Evolutionary conservation across 768 basidiomycete genomes (phyloP), one percentile per base, ranked within the genome.

Genomic region (Sarcodon aspratus): DNA sequence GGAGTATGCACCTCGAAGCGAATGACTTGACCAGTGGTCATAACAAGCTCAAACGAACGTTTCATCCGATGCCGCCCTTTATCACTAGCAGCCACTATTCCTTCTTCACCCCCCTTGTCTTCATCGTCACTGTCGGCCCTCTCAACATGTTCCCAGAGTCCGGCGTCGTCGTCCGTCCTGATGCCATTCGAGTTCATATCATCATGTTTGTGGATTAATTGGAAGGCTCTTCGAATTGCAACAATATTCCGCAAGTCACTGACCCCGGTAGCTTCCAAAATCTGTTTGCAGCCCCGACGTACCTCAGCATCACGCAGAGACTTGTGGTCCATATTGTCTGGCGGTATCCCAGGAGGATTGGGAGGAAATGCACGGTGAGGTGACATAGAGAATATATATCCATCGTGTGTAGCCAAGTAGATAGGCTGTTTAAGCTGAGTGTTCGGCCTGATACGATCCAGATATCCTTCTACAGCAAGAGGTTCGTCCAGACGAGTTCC

Each of bases 401-500:
- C 85, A 47, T 81, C 74, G 57, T 91, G 86, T 6, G 78, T 78
- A 27, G 75, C 66, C 36, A 93, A 69, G 63, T 92, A 94, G 11
- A 84, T 57, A 3, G 70, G 70, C 49, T 84, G 76, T 47, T 72
- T 78, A 31, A 62, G 60, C 52, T 79, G 76, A 15, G 75, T 69
- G 54, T 76, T 79, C 2, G 78, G 72, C 53, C 70, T 74, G 56
- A 88, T 72, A 44, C 82, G 80, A 51, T 86, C 76, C 38, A 94
- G 67, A 64, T 87, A 96, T 2, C 94, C 94, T 64, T 97, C 94
- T 44, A 95, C 69, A 0, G 79, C 75, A 0, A 82, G 80, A 1
- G 94, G 94, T 56, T 94, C 89, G 33, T 75, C 64, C 13, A 93
- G 59, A 35, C 61, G 66, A 12, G 63, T 70, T 9, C 72, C 73